phyloP scores from a whole-genome alignment of 371 early-diverging fungal species.

The Syncephalis plumigaleata region DNA sequence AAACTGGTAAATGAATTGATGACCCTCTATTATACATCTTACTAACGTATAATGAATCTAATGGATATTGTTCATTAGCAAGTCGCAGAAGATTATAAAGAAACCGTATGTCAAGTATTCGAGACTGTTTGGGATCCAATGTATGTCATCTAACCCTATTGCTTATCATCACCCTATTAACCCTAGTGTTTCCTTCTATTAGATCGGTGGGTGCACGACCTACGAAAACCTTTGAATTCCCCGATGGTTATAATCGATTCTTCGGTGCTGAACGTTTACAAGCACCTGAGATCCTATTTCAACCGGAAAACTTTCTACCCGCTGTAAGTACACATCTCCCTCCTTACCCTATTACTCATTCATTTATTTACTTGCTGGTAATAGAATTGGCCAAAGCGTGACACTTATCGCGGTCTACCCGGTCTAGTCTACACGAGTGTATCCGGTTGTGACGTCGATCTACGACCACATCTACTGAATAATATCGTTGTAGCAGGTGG shows the following conservation, averaged over 20 bases:
- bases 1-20: constrained; percentile 32
- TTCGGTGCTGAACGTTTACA: constrained; percentile 72
- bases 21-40: too few species aligned
- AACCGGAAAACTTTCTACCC: constrained; percentile 35
- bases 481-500: constrained; percentile 86
- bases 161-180: neutral
- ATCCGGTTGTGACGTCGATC: constrained; percentile 63
- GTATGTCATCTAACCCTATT: constrained; percentile 18
- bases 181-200: constrained; percentile 1
- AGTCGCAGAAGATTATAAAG: constrained; percentile 79
- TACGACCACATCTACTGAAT: constrained; percentile 59
- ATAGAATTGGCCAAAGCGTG: neutral
- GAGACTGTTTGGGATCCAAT: constrained; percentile 47
- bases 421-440: constrained; percentile 54
- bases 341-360: constrained; percentile 9
- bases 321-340: neutral
- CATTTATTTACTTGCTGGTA: constrained; percentile 2
- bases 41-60: too few species aligned
- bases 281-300: constrained; percentile 78
- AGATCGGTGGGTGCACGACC: constrained; percentile 36
- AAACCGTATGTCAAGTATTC: constrained; percentile 74
- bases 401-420: constrained; percentile 27
- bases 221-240: constrained; percentile 80
- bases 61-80: constrained; percentile 15
- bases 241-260: constrained; percentile 77